Evolutionary conservation across 129 eudicot genomes (phyloP), one percentile per base, ranked within the genome.

Genomic region (Glebionis coronaria): DNA sequence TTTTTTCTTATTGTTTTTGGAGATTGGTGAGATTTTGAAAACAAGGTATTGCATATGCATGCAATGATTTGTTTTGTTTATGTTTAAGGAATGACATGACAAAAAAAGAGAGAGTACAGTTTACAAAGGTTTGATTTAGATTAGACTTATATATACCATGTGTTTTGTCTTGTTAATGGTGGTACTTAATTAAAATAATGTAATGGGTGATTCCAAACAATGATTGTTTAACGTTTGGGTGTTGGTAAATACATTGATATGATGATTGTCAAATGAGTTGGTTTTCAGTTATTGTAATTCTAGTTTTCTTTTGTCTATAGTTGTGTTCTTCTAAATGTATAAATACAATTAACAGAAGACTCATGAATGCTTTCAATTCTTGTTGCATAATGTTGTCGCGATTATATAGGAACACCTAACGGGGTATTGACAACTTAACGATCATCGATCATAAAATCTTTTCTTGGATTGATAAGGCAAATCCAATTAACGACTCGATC

Each of bases 1-100:
- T 59, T 47, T 38, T 14, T 42, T 45, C 16, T 21, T 45, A 59
- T 67, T 10, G n/a, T n/a, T 67, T 51, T 58, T 44, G 61, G 57
- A 44, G 73, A 53, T 70, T 80, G 84, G 74, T 71, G 84, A 80
- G 84, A 57, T 54, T 75, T 69, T 56, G 73, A 70, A 63, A 61
- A 21, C 15, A 55, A 63, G 13, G 58, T 50, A 14, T 49, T 52
- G 61, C 66, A 23, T 23, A 51, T 56, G 68, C 53, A 56, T 65
- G 68, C 69, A 65, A 52, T 51, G 79, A 64, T 80, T 68, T 69
- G 38, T 67, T 68, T 52, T 61, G 63, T 61, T 38, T 50, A 23
- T 69, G 74, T 59, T 45, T 59, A 80, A 64, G 61, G 59, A 65
- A 65, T 74, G 69, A 62, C 82, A 46, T 59, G 29, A 53, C 69